Conservation (phyloP, 140 eudicot genomes). For the Flaveria floridana region DNA sequence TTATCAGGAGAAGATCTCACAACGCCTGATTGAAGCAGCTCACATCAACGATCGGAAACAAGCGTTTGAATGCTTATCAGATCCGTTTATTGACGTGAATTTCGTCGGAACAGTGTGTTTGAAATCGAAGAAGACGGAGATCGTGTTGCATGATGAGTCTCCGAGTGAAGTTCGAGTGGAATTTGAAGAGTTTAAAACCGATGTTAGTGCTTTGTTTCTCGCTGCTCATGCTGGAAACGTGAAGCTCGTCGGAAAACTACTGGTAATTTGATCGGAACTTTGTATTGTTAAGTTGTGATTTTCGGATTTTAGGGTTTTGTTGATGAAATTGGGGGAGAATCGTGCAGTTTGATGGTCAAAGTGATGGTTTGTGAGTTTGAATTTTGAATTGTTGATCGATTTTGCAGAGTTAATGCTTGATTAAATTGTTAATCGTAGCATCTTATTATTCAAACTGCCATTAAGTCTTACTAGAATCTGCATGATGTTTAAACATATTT, state of each 20-base stretch:
- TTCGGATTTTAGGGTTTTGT: background rate
- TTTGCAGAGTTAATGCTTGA: conserved; percentile 24
- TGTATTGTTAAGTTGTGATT: background rate
- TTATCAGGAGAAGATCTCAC: conserved; percentile 52
- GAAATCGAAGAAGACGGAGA: conserved; percentile 61
- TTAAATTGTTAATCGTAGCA: conserved; percentile 19
- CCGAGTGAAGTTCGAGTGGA: conserved; percentile 50
- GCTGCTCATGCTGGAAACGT: conserved; percentile 72
- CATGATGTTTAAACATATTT: background rate
- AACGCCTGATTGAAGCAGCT: conserved; percentile 64
- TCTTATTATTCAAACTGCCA: conserved; percentile 9
- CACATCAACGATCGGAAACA: conserved; percentile 45
- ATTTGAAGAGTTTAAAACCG: conserved; percentile 75
- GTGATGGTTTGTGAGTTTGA: conserved; percentile 19
- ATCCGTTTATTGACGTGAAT: conserved; percentile 65
- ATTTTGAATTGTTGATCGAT: conserved; percentile 19
- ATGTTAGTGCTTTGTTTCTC: conserved; percentile 71
- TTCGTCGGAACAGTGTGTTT: conserved; percentile 61
- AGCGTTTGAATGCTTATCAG: conserved; percentile 52
- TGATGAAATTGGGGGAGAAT: background rate
- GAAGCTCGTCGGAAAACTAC: conserved; percentile 48
- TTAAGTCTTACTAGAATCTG: background rate
- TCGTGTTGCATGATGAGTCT: conserved; percentile 61
- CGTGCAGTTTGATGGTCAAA: background rate
- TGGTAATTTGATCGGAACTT: conserved; percentile 41